phyloP scores from a whole-genome alignment of 495 filamentous ascomycete genomes.

The Acidiella bohemica region DNA sequence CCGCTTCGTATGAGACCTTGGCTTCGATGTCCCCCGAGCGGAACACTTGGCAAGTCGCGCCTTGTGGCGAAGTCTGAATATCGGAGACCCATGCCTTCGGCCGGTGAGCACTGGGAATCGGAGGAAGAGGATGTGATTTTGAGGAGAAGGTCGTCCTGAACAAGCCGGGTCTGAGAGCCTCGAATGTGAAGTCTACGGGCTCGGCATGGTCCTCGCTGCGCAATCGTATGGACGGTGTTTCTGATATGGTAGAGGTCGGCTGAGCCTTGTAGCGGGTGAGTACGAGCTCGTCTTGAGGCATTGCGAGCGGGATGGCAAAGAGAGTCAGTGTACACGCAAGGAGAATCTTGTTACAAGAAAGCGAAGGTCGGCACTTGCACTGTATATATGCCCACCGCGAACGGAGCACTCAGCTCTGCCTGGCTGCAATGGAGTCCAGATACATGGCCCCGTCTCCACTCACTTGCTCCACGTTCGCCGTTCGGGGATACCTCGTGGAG shows the following conservation, averaged over 20 bases:
- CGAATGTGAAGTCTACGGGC: slow-evolving; percentile 43
- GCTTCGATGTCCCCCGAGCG: slow-evolving; percentile 38
- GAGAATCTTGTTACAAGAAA: no score
- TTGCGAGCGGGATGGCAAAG: slow-evolving; percentile 28
- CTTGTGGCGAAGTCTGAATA: slow-evolving; percentile 21
- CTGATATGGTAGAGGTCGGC: background rate
- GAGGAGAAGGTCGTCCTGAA: slow-evolving; percentile 55
- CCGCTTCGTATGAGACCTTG: slow-evolving; percentile 40
- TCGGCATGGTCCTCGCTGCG: slow-evolving; percentile 28
- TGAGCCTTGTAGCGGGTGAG: slow-evolving; percentile 7
- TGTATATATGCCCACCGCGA: no score
- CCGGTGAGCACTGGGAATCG: slow-evolving; percentile 42
- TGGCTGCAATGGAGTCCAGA: no score
- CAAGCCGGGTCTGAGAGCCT: slow-evolving; percentile 43
- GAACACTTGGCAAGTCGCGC: slow-evolving; percentile 30
- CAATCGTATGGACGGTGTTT: slow-evolving; percentile 28
- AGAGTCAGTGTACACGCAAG: no score
- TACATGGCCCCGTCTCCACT: no score
- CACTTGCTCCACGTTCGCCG: no score
- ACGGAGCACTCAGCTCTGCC: no score
- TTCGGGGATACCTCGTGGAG: no score
- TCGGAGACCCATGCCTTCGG: slow-evolving; percentile 29
- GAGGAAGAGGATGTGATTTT: slow-evolving; percentile 41
- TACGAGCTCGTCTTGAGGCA: slow-evolving; percentile 43
- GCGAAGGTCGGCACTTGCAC: no score